Evolutionary conservation across 75 land plant species (phyloP).

Genomic region (Sequoia sempervirens): DNA sequence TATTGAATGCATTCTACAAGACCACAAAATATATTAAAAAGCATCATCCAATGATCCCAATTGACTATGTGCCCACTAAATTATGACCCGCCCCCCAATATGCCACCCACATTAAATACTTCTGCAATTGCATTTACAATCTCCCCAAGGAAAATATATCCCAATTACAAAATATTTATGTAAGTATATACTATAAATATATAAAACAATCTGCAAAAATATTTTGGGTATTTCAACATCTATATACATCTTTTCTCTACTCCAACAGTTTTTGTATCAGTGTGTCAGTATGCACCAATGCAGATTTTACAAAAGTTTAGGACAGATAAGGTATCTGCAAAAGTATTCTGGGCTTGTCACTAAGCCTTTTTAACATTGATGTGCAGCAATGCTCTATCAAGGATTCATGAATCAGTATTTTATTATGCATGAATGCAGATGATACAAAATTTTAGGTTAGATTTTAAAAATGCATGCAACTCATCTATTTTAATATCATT

Average conservation of each 20-base stretch:
- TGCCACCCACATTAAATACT: no score
- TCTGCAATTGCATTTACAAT: no score
- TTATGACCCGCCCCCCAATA: no score
- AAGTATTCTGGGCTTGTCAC: neutral
- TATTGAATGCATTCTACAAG: no score
- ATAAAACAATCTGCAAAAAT: no score
- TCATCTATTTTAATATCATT: neutral
- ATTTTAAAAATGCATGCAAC: neutral
- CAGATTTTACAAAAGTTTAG: neutral
- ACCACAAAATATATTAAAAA: no score
- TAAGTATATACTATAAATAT: no score
- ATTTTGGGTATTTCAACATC: neutral
- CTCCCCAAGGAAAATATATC: no score
- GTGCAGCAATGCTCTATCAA: neutral
- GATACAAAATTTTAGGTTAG: neutral
- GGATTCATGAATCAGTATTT: neutral
- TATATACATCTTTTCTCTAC: neutral
- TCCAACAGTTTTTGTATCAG: neutral
- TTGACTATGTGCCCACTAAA: no score
- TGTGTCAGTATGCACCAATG: neutral
- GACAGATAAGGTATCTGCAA: neutral
- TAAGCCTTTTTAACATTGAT: neutral
- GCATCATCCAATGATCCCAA: no score
- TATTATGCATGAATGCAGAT: neutral
- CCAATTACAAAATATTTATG: no score